Evolutionary conservation across 495 filamentous ascomycete genomes (phyloP).

Genomic region (Amniculicola lignicola): DNA sequence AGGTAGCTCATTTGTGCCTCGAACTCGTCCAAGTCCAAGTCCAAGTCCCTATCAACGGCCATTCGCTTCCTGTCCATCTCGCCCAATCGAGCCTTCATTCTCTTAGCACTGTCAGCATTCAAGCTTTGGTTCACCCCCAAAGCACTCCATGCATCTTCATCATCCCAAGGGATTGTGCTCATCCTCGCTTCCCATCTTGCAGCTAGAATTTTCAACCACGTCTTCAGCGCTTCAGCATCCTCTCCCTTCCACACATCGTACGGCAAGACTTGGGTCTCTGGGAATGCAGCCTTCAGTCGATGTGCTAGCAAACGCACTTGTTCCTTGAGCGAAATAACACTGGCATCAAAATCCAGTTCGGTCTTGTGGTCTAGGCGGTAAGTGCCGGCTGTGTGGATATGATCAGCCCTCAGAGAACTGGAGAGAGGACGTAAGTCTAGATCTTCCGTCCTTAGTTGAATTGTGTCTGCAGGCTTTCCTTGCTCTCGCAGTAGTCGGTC

Average conservation of each 20-base stretch:
- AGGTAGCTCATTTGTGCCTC: constrained; percentile 8
- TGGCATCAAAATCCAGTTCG: constrained; percentile 11
- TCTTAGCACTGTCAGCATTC: neutral
- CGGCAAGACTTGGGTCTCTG: constrained; percentile 14
- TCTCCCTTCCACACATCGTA: constrained; percentile 21
- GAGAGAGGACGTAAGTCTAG: too few relatives aligned
- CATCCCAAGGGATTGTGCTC: too few relatives aligned
- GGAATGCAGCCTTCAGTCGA: constrained; percentile 14
- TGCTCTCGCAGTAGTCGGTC: too few relatives aligned
- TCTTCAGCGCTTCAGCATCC: constrained; percentile 2
- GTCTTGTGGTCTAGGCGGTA: neutral
- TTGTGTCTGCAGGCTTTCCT: too few relatives aligned
- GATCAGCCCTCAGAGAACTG: too few relatives aligned
- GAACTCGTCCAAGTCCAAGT: constrained; percentile 16
- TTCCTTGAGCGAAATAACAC: constrained; percentile 8
- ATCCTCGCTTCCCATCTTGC: constrained; percentile 18
- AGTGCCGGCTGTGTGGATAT: too few relatives aligned
- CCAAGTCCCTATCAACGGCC: constrained; percentile 3
- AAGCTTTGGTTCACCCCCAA: constrained; percentile 19
- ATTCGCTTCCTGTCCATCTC: constrained; percentile 6
- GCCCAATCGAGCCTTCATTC: constrained; percentile 13
- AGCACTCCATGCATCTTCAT: constrained; percentile 2
- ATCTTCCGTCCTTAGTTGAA: too few relatives aligned
- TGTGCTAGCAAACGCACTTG: constrained; percentile 7
- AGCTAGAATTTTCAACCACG: constrained; percentile 20